Base-by-base conservation (phyloP, 2,329 filamentous ascomycete species). In the Aspergillus caelatus region DNA sequence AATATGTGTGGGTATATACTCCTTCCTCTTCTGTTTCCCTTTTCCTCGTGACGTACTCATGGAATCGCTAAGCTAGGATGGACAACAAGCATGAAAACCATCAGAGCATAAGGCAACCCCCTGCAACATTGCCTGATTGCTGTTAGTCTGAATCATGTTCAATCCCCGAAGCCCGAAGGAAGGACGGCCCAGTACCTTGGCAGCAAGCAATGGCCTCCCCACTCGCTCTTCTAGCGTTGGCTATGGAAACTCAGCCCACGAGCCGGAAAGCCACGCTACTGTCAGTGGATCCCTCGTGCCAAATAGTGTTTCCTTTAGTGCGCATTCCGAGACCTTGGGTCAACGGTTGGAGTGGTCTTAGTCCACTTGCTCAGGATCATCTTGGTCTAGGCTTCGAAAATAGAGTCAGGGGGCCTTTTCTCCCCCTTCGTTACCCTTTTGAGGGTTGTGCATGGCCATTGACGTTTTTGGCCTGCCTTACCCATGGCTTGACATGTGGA, bases 241-340 rank as follows among this genome's bases (percentile, higher is more conserved):
- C 26, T 11, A 9, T 52, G 48, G 48, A 30, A 21, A 32, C 16
- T 8, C 26, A 52, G n/a, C 19, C 46, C 48, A 52, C 48, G 48
- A 52, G 48, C 48, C 48, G 52, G 52, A 55, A 55, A 36, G 32
- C 32, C n/a, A 55, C 52, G 52, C 52, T 55, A 28, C 52, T 30
- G 48, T 12, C 48, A 39, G 52, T 55, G 52, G 52, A 26, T n/a
- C 16, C 52, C 3, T 32, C 19, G 11, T 23, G 19, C n/a, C 52
- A 36, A 55, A 39, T 55, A 23, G 52, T 26, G 32, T 26, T 55
- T 21, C 34, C 32, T 7, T 39, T 39, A 55, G 21, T 39, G 34
- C 32, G 14, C 52, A 55, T 55, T 55, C 52, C 52, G 32, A 55
- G 52, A 39, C 52, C 32, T 39, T 55, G 52, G 52, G 52, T 55